Conservation (phyloP, 2,329 filamentous ascomycete genomes). For the Ciborinia camelliae region DNA sequence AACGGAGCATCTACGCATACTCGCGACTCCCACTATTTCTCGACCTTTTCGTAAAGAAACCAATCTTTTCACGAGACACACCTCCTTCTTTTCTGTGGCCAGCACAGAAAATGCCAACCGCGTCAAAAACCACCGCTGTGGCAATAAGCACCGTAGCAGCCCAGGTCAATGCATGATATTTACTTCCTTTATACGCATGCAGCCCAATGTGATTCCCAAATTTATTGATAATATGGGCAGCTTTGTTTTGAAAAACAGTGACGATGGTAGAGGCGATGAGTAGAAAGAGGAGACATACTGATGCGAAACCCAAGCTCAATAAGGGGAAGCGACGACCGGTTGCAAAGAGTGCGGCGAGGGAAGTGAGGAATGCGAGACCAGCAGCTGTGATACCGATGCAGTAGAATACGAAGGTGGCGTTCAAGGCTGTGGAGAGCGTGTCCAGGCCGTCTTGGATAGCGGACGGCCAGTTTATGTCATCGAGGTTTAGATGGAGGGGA, state of each 20-base stretch:
- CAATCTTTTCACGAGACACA: constrained; percentile 33
- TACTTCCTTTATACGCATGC: constrained; percentile 45
- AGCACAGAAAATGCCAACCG: constrained; percentile 33
- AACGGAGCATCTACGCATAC: background rate
- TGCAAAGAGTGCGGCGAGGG: constrained; percentile 44
- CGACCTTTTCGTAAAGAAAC: background rate
- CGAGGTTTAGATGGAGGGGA: constrained; percentile 44
- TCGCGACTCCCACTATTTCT: constrained; percentile 11
- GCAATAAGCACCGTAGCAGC: constrained; percentile 48
- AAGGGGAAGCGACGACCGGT: constrained; percentile 44
- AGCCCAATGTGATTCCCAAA: constrained; percentile 36
- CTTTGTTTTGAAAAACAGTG: constrained; percentile 58
- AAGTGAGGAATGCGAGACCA: constrained; percentile 47
- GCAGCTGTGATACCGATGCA: constrained; percentile 53
- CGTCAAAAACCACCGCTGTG: constrained; percentile 34
- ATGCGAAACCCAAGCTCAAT: constrained; percentile 48
- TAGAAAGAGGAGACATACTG: constrained; percentile 50
- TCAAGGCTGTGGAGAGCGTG: constrained; percentile 47
- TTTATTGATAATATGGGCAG: constrained; percentile 46
- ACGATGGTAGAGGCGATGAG: constrained; percentile 73
- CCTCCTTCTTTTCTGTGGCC: constrained; percentile 26
- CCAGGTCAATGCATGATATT: constrained; percentile 60
- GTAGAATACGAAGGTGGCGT: constrained; percentile 57
- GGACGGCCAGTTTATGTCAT: constrained; percentile 53
- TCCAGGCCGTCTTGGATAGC: constrained; percentile 53